Evolutionary conservation across 2,329 filamentous ascomycete genomes (phyloP), one percentile per base, ranked within the genome.

Genomic region (Colletotrichum lindemuthianum): DNA sequence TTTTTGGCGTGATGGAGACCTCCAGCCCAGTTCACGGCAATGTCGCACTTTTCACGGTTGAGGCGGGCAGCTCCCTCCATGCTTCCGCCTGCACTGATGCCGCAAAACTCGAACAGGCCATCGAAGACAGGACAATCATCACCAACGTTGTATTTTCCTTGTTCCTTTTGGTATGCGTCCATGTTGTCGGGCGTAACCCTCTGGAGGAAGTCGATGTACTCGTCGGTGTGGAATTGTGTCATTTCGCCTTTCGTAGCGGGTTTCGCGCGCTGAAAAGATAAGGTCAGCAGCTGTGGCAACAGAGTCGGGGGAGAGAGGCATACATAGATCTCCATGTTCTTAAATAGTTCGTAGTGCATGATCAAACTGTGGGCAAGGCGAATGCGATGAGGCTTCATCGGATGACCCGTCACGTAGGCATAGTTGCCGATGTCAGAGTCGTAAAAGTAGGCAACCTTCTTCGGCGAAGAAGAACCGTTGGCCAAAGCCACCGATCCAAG

Each of bases 151-250:
- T 96, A 98, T 68, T 93, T 93, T 44, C 86, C 90, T 76, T 98
- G 94, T 76, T 99, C 96, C 71, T 94, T 92, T 70, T 90, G 87
- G 74, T 93, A 98, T 69, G 87, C 87, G 71, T 99, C 96, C 92
- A 98, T 98, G 76, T 99, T 99, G 81, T 99, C 96, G 2, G 96
- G 96, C 0, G 96, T 98, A 59, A 99, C 96, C 72, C 96, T 97
- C 80, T 86, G 91, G 15, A 99, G 83, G 74, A 98, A 99, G 59
- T 97, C 92, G 68, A 99, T 92, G 78, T 99, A 99, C 73, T 97
- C 94, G 74, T 92, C 88, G 55, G 93, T 96, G 77, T 99, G 96
- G 74, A 98, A 99, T 67, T 96, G 91, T 58, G 90, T 92, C 84
- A 99, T 92, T 77, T 98, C 94, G 71, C 96, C 90, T 69, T 90